Evolutionary conservation across 345 rosid genomes (phyloP), one percentile per base, ranked within the genome.

Genomic region (Salix dunnii): DNA sequence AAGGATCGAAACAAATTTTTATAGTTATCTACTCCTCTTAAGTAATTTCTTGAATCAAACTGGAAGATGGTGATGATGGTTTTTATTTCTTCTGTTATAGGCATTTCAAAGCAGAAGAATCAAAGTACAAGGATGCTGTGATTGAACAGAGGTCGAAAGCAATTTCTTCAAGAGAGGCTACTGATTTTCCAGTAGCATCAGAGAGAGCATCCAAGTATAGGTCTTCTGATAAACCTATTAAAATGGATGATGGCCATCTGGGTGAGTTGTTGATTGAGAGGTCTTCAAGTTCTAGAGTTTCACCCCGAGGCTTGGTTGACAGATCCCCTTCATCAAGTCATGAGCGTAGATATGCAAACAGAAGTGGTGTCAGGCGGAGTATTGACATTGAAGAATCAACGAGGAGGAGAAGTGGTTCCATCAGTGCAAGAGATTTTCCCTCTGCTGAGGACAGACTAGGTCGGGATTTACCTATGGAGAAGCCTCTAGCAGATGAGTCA

Each of bases 271-370:
- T 88, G 10, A 77, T 77, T 67, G 99, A 91, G 82, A 90, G 90
- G 85, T 84, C 97, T 55, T 79, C 93, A 28, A 77, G 86, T 77
- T 83, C 96, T 68, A 95, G 89, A 89, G 93, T 92, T 77, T 93
- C 93, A 18, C 94, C 96, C 8, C 70, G 89, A 86, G 85, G 85
- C 58, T 71, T 88, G 83, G 81, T 74, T 55, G 98, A 91, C 80
- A 90, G 93, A 77, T 93, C 99, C 82, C 94, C 97, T 68, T 91
- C 97, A 67, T 85, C 87, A 13, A 88, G 92, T 87, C 73, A 88
- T 80, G 99, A 96, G 35, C 94, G 94, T 77, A 91, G 95, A 83
- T 82, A 84, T 78, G 61, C 65, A 33, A 87, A 80, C 79, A 89
- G 92, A 79, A 74, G 81, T 76, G 84, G 89, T 81, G 79, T 77